These are phyloP conservation scores for Lichtheimia hyalospora DNA, from an alignment of 371 early-diverging fungal species.

Conservation along the genomic window DNA sequence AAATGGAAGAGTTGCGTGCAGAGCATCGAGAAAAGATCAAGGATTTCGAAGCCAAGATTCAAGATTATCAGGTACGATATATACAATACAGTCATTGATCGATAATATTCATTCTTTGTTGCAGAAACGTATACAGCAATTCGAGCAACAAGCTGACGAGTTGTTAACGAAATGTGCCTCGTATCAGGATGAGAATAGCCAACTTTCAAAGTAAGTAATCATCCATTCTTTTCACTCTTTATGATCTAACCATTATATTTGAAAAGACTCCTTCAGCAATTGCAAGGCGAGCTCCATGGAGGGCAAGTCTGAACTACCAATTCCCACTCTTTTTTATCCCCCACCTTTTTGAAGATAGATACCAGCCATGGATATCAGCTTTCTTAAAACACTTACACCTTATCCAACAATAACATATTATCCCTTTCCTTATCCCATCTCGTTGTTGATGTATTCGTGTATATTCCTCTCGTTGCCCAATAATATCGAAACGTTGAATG, in stretches of 20 bases:
- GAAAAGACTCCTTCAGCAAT: slow-evolving; percentile 29
- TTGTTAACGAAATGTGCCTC: slow-evolving; percentile 24
- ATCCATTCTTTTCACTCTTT: too few relatives aligned
- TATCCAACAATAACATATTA: too few relatives aligned
- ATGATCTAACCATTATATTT: neutral
- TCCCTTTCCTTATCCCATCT: too few relatives aligned
- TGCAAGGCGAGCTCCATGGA: slow-evolving; percentile 34
- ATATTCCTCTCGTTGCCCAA: too few relatives aligned
- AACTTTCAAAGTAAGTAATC: slow-evolving; percentile 27
- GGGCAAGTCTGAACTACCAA: neutral
- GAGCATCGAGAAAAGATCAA: slow-evolving; percentile 22
- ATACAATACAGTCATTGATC: neutral
- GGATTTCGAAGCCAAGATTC: slow-evolving; percentile 26
- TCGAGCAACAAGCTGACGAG: slow-evolving; percentile 22
- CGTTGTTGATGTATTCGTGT: too few relatives aligned
- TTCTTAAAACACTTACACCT: too few relatives aligned
- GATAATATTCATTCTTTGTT: neutral
- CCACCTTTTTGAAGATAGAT: too few relatives aligned
- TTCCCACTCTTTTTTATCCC: too few relatives aligned
- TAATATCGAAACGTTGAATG: too few relatives aligned
- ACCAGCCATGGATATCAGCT: too few relatives aligned
- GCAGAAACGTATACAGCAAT: slow-evolving; percentile 30
- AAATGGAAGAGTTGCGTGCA: slow-evolving; percentile 21
- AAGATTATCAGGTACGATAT: slow-evolving; percentile 38
- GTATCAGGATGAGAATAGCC: slow-evolving; percentile 34